A percentile compares a stretch with the other conserved stretches of the same genome.
These are phyloP conservation scores for Apiospora kogelbergensis DNA, from an alignment of 2,329 filamentous ascomycete genomes.

Conservation along the genomic window DNA sequence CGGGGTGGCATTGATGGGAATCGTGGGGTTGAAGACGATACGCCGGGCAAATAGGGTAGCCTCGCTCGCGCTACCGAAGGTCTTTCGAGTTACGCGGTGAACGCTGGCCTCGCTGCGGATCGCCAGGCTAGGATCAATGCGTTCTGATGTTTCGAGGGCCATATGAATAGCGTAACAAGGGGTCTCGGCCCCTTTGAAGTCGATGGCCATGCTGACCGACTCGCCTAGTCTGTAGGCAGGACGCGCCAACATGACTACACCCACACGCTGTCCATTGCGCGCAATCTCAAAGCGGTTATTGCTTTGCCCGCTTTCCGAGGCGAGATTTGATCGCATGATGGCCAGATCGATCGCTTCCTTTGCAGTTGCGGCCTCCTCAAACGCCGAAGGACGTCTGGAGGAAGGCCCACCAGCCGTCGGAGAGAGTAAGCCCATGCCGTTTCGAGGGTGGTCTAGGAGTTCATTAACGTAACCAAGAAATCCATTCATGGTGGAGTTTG, in stretches of 20 bases:
- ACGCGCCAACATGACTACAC: slow-evolving; percentile 83
- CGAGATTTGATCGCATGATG: slow-evolving; percentile 78
- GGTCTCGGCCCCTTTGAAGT: slow-evolving; percentile 76
- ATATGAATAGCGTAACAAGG: slow-evolving; percentile 84
- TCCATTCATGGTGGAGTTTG: slow-evolving; percentile 54
- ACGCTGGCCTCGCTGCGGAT: slow-evolving; percentile 84
- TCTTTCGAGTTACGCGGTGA: slow-evolving; percentile 79
- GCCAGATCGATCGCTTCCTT: slow-evolving; percentile 90
- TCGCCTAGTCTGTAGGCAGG: slow-evolving; percentile 90
- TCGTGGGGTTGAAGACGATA: slow-evolving; percentile 77
- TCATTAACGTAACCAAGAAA: slow-evolving; percentile 79
- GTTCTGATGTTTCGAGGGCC: slow-evolving; percentile 84
- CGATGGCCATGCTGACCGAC: slow-evolving; percentile 77
- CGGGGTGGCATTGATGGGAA: slow-evolving; percentile 81
- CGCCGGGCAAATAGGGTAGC: slow-evolving; percentile 79
- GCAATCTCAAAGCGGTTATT: slow-evolving; percentile 96
- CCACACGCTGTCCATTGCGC: slow-evolving; percentile 86
- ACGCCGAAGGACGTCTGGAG: slow-evolving; percentile 54
- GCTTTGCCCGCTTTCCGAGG: slow-evolving; percentile 66
- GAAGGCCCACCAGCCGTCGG: slow-evolving; percentile 62
- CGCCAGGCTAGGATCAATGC: slow-evolving; percentile 76
- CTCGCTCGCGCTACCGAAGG: slow-evolving; percentile 77
- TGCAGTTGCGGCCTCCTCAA: slow-evolving; percentile 60
- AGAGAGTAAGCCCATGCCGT: slow-evolving; percentile 66
- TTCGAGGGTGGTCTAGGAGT: slow-evolving; percentile 60